phyloP scores from a whole-genome alignment of 768 basidiomycete species.

The Tricholoma bakamatsutake region DNA sequence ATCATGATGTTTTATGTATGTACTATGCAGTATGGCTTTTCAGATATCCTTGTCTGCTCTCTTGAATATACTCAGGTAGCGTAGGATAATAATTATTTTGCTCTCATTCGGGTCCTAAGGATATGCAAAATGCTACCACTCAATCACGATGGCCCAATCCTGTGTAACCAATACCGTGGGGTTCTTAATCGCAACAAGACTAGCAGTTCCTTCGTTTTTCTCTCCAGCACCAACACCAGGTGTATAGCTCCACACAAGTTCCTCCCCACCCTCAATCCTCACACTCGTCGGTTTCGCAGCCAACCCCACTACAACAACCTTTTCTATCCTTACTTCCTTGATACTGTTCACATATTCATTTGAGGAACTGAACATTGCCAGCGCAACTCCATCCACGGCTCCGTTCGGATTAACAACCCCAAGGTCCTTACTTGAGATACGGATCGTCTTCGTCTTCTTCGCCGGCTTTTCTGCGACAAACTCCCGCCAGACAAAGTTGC shows the following conservation, averaged over 20 bases:
- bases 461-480: slow-evolving; percentile 52
- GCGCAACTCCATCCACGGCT: slow-evolving; percentile 46
- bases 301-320: slow-evolving; percentile 75
- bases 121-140: slow-evolving; percentile 15
- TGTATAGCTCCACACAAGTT: slow-evolving; percentile 64
- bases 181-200: slow-evolving; percentile 71
- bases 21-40: not conserved
- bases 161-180: slow-evolving; percentile 50
- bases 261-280: slow-evolving; percentile 39
- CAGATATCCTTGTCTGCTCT: slow-evolving; percentile 6
- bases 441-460: slow-evolving; percentile 34
- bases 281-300: slow-evolving; percentile 55
- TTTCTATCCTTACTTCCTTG: slow-evolving; percentile 71
- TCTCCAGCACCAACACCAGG: slow-evolving; percentile 51
- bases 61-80: not conserved
- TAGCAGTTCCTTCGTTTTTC: slow-evolving; percentile 60
- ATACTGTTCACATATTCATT: slow-evolving; percentile 72
- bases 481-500: slow-evolving; percentile 80
- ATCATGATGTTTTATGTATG: slow-evolving; percentile 13
- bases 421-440: slow-evolving; percentile 50
- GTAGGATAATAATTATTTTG: not conserved
- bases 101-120: not conserved
- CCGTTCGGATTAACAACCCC: slow-evolving; percentile 36
- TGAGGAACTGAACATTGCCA: slow-evolving; percentile 41
- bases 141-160: slow-evolving; percentile 59